These are phyloP conservation scores for Glycyrrhiza uralensis DNA, from an alignment of 306 rosid genomes.

Conservation along the genomic window DNA sequence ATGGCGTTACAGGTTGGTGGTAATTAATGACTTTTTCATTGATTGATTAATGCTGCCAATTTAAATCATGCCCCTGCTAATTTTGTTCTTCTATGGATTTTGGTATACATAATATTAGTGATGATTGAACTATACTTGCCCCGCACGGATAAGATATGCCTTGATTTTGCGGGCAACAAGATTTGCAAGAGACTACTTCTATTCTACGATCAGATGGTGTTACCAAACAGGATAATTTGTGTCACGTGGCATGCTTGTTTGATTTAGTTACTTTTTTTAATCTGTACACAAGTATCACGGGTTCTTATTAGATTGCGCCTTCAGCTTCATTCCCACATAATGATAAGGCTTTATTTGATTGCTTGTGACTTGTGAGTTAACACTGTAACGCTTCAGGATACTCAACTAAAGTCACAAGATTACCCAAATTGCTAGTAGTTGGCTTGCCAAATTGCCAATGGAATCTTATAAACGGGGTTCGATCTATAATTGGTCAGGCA, in stretches of 20 bases:
- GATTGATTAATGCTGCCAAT: conserved; percentile 25
- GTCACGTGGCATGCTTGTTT: conserved; percentile 31
- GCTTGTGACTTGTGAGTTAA: background rate
- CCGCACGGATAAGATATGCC: conserved; percentile 6
- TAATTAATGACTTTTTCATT: conserved; percentile 25
- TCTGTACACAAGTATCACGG: background rate
- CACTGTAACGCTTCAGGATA: background rate
- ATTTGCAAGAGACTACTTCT: background rate
- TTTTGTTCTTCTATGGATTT: conserved; percentile 28
- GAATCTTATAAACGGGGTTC: no score
- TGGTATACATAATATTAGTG: conserved; percentile 10
- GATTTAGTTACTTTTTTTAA: background rate
- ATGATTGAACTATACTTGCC: background rate
- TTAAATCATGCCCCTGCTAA: conserved; percentile 21
- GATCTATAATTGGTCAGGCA: no score
- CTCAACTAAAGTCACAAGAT: background rate
- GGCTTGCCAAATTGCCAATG: no score
- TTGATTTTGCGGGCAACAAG: conserved; percentile 11
- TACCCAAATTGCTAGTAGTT: background rate
- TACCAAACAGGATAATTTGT: conserved; percentile 7
- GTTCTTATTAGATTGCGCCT: background rate
- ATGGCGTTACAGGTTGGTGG: conserved; percentile 26
- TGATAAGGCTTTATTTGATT: background rate
- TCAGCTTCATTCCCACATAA: background rate
- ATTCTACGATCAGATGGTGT: background rate